Percentiles rank a stretch among this genome's conserved stretches.
phyloP scores from a whole-genome alignment of 208 protist species.

The Crithidia fasciculata region DNA sequence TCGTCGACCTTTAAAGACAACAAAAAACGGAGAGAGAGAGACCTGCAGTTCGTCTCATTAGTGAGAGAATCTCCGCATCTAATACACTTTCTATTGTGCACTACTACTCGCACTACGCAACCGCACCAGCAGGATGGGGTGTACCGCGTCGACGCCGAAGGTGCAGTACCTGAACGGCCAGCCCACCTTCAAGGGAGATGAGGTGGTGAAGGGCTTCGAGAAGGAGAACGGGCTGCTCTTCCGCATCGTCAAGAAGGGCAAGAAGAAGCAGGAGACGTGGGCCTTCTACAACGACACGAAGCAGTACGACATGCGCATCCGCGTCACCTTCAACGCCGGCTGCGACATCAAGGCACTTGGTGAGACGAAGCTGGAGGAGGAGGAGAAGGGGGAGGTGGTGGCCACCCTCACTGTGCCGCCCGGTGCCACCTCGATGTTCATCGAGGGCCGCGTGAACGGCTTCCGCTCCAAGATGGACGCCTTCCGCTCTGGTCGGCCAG shows the following conservation, averaged over 20 bases:
- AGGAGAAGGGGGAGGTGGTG: slow-evolving; percentile 48
- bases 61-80: background rate
- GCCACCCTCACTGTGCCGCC: slow-evolving; percentile 61
- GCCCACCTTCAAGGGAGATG: slow-evolving; percentile 61
- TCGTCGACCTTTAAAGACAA: too few species aligned
- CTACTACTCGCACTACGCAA: background rate
- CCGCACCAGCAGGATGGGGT: slow-evolving; percentile 45
- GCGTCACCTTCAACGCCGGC: slow-evolving; percentile 62
- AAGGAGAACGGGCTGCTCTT: slow-evolving; percentile 79
- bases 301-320: slow-evolving; percentile 78
- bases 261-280: slow-evolving; percentile 54
- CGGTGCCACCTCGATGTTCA: slow-evolving; percentile 69
- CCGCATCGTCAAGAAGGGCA: slow-evolving; percentile 59
- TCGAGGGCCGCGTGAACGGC: slow-evolving; percentile 66
- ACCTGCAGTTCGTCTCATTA: too few species aligned
- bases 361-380: slow-evolving; percentile 54
- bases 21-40: too few species aligned
- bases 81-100: too few species aligned
- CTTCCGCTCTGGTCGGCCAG: slow-evolving; percentile 29
- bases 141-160: slow-evolving; percentile 33
- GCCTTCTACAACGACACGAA: slow-evolving; percentile 83
- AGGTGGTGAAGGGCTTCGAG: slow-evolving; percentile 76
- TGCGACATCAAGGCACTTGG: slow-evolving; percentile 68
- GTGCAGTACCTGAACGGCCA: slow-evolving; percentile 59
- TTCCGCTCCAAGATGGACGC: slow-evolving; percentile 74